Conservation (phyloP, 2,329 filamentous ascomycete genomes). For the Apiospora pterosperma region DNA sequence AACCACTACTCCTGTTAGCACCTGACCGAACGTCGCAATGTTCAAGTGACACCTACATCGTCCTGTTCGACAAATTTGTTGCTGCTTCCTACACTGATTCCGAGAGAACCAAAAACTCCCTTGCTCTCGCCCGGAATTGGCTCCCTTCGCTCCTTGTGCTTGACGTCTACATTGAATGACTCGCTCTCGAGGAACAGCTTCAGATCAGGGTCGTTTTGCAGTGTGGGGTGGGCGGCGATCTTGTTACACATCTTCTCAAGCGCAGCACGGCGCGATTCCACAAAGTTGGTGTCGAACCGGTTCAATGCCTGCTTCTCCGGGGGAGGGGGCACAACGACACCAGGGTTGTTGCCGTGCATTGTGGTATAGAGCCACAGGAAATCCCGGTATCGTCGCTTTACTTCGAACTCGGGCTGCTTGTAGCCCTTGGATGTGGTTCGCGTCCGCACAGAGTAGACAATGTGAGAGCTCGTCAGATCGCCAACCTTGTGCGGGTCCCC, state of each 20-base stretch:
- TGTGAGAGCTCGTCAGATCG: constrained; percentile 93
- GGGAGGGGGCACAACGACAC: constrained; percentile 90
- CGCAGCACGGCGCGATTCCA: constrained; percentile 86
- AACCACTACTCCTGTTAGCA: constrained; percentile 68
- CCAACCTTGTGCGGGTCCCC: constrained; percentile 98
- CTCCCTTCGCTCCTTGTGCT: constrained; percentile 93
- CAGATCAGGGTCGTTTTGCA: constrained; percentile 90
- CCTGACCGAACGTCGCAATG: background rate
- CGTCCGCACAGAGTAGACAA: constrained; percentile 93
- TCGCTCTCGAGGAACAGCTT: constrained; percentile 98
- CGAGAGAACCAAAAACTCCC: constrained; percentile 83
- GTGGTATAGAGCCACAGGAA: constrained; percentile 98
- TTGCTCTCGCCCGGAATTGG: constrained; percentile 86
- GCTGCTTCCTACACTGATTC: constrained; percentile 70
- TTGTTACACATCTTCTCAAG: constrained; percentile 98
- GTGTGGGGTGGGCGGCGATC: constrained; percentile 79
- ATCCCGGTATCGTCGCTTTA: constrained; percentile 90
- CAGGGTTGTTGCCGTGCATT: constrained; percentile 89
- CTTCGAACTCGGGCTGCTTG: constrained; percentile 85
- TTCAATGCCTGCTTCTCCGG: constrained; percentile 98
- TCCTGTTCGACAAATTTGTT: constrained; percentile 97
- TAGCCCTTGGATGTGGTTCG: constrained; percentile 98
- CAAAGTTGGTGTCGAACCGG: constrained; percentile 93
- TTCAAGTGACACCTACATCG: constrained; percentile 59
- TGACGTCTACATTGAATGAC: constrained; percentile 91